Base-by-base conservation (phyloP, 805 yeast genomes). In the Saturnispora sekii region DNA sequence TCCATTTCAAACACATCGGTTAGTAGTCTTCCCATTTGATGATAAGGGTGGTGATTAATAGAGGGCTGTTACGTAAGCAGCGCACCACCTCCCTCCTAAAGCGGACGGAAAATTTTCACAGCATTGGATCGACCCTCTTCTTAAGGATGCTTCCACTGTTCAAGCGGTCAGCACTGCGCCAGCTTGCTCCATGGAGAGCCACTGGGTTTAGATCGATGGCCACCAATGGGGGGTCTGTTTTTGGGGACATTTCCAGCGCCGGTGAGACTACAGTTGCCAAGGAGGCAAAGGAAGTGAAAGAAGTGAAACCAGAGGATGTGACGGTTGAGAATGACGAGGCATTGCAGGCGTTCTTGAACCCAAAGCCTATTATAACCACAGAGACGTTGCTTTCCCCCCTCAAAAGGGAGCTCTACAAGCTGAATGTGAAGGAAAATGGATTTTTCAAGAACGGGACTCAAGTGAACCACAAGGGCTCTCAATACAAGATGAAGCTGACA, bases 361-460 rank as follows among this genome's bases (percentile, higher is more conserved):
- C 79, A 33, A 53, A 59, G 49, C 70, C 86, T 56, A 65, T 70
- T 46, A 62, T 74, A 14, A 79, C 84, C 9, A 73, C 76, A 38
- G 75, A 77, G 44, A 62, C 65, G 32, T 63, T 77, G 12, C 61
- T 88, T 12, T 71, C 87, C 5, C 90, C 95, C 10, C 67, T 87
- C 49, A 88, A 87, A 61, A 72, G 71, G 51, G 64, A 70, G 53
- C 65, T 89, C 4, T 88, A 84, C 57, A 64, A 72, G 26, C 65
- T 68, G 36, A 83, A 78, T 54, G 84, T 85, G 41, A 59, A 65
- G 8, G 55, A 71, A 49, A 73, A 84, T 60, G 84, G 84, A 40
- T 81, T 81, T 56, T 89, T 74, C 71, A 80, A 79, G 54, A 81
- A 79, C 57, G 67, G 74, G 50, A 75, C 77, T 47, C 54, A 69